Evolutionary conservation across 345 rosid genomes (phyloP).

Genomic region (rapeseed (Brassica napus)): DNA sequence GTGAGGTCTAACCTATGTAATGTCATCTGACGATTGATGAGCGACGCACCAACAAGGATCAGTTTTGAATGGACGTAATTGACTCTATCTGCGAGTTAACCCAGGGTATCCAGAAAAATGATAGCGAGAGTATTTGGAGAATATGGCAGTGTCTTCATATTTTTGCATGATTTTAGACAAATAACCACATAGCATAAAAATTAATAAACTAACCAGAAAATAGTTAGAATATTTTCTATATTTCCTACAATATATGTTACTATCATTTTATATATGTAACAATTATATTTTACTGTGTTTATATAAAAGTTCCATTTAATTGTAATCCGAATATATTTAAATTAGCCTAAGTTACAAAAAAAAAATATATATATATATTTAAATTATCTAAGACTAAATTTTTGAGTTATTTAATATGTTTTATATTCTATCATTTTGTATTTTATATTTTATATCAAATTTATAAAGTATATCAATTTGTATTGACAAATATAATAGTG

Average conservation of each 20-base stretch:
- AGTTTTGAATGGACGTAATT: conserved; percentile 25
- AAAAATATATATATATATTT: no score
- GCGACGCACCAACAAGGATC: conserved; percentile 5
- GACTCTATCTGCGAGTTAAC: not conserved
- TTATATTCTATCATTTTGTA: not conserved
- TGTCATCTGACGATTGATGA: not conserved
- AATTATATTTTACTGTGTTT: not conserved
- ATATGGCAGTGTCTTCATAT: not conserved
- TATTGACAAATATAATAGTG: not conserved
- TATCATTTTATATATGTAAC: not conserved
- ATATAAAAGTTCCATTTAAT: not conserved
- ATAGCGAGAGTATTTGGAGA: not conserved
- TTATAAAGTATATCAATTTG: no score
- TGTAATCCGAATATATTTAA: not conserved
- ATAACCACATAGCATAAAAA: not conserved
- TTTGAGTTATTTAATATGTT: no score
- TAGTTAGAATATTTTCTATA: not conserved
- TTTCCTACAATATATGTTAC: not conserved
- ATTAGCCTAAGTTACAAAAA: no score
- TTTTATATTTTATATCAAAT: no score
- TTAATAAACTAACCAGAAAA: not conserved
- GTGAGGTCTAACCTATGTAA: conserved; percentile 1
- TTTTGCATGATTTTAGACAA: not conserved
- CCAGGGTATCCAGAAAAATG: not conserved
- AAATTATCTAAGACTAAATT: no score